Evolutionary conservation across 257 asterid species (phyloP).

Genomic region (Cordia subcordata): DNA sequence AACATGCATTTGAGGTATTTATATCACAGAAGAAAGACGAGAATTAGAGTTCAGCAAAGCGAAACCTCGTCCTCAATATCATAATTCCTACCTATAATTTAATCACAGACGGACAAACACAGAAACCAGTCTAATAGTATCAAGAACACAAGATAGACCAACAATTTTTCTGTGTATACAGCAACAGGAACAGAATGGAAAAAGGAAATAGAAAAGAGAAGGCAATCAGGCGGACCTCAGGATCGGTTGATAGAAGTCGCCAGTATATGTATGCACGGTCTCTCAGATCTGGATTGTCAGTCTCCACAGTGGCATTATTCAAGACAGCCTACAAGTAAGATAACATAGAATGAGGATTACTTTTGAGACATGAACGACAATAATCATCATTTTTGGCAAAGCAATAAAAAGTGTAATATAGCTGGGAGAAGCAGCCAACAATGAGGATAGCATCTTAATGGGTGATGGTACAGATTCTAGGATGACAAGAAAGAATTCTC

Average conservation of each 20-base stretch:
- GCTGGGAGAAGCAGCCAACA: too few species aligned
- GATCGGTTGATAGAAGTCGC: conserved; percentile 99
- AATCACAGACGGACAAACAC: neutral
- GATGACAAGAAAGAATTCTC: too few species aligned
- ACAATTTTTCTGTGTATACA: too few species aligned
- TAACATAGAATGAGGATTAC: conserved; percentile 5
- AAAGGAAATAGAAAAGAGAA: neutral
- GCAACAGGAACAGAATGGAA: too few species aligned
- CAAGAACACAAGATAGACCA: too few species aligned
- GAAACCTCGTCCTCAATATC: too few species aligned
- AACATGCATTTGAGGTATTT: neutral
- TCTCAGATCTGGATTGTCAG: conserved; percentile 97
- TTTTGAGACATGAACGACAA: conserved; percentile 2
- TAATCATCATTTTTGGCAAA: neutral
- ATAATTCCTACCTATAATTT: neutral
- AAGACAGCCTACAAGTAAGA: conserved; percentile 69
- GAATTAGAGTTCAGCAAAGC: neutral
- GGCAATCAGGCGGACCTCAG: conserved; percentile 58
- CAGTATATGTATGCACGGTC: conserved; percentile 99
- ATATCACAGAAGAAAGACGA: neutral
- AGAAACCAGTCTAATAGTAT: neutral
- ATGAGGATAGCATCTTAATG: neutral
- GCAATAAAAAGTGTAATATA: too few species aligned
- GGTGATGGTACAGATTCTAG: neutral
- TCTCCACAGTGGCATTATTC: conserved; percentile 97